A percentile compares a stretch with the other conserved stretches of the same genome.
Evolutionary conservation across 2,329 filamentous ascomycete species (phyloP).

Genomic region (Clathrospora elynae): DNA sequence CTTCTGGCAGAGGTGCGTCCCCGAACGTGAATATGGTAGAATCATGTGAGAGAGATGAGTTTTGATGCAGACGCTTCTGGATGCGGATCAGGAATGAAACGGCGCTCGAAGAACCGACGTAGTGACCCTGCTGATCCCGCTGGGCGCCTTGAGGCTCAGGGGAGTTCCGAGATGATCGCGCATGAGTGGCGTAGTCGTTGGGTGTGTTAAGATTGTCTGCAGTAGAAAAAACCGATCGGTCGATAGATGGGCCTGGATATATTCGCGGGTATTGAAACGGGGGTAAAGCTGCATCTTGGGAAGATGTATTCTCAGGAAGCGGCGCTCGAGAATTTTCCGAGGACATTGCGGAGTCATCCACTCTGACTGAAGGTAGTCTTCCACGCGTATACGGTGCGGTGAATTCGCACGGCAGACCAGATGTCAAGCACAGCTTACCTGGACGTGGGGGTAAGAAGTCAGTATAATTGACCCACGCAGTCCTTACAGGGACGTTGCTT

Average conservation of each 20-base stretch:
- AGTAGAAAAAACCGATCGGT: conserved; percentile 21
- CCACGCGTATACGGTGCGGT: conserved; percentile 58
- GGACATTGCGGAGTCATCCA: conserved; percentile 39
- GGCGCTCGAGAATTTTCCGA: conserved; percentile 19
- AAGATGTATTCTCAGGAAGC: conserved; percentile 13
- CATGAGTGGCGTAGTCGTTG: conserved; percentile 21
- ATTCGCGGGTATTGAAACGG: conserved; percentile 27
- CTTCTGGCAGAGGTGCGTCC: conserved; percentile 56
- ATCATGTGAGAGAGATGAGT: conserved; percentile 43
- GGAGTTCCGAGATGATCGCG: conserved; percentile 47
- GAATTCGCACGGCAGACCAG: conserved; percentile 53
- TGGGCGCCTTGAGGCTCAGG: conserved; percentile 52
- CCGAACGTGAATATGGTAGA: conserved; percentile 58
- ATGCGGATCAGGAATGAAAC: conserved; percentile 58
- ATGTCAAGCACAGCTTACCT: conserved; percentile 40
- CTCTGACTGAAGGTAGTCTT: conserved; percentile 50
- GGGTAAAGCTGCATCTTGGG: conserved; percentile 19
- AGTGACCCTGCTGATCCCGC: conserved; percentile 55
- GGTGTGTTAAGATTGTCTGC: conserved; percentile 21
- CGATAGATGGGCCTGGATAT: conserved; percentile 22
- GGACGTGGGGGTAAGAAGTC: no score
- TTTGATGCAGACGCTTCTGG: conserved; percentile 56
- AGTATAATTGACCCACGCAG: no score
- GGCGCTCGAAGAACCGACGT: conserved; percentile 55
- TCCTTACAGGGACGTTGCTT: no score